Conservation (phyloP, 1,284 basidiomycete genomes). For the Marasmius oreades region DNA sequence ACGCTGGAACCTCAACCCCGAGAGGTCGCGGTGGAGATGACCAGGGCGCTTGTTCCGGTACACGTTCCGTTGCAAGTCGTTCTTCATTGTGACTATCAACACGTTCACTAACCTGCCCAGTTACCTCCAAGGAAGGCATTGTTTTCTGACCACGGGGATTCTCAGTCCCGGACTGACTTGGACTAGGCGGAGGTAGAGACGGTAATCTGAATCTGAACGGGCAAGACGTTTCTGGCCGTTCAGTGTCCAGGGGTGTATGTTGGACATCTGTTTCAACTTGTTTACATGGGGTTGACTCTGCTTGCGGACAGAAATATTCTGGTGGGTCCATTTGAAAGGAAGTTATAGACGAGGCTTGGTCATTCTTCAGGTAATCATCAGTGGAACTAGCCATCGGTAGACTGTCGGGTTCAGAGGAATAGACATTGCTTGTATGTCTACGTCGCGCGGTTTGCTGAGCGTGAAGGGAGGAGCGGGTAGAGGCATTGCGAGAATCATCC, state of each 20-base stretch:
- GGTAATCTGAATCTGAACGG: not conserved
- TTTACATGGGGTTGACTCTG: not conserved
- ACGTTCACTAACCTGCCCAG: not conserved
- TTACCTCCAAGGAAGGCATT: not conserved
- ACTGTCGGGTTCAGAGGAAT: not conserved
- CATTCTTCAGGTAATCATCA: not conserved
- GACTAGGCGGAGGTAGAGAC: not conserved
- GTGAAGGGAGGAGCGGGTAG: too few species aligned
- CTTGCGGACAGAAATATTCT: not conserved
- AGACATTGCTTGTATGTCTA: too few species aligned
- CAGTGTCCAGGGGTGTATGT: not conserved
- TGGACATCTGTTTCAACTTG: constrained; percentile 1
- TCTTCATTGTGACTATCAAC: not conserved
- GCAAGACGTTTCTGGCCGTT: not conserved
- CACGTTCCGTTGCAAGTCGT: not conserved
- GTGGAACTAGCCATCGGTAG: not conserved
- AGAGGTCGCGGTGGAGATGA: not conserved
- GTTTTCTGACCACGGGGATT: not conserved
- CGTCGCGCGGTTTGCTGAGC: too few species aligned
- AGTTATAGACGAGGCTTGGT: not conserved
- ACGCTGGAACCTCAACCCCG: constrained; percentile 17
- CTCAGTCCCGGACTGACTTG: not conserved
- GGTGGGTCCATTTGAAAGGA: not conserved
- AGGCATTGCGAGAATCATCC: too few species aligned
- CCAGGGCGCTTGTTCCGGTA: not conserved